Percentiles rank a stretch among this genome's conserved stretches.
phyloP scores from a whole-genome alignment of 345 rosid species.

The Murraya koenigii region DNA sequence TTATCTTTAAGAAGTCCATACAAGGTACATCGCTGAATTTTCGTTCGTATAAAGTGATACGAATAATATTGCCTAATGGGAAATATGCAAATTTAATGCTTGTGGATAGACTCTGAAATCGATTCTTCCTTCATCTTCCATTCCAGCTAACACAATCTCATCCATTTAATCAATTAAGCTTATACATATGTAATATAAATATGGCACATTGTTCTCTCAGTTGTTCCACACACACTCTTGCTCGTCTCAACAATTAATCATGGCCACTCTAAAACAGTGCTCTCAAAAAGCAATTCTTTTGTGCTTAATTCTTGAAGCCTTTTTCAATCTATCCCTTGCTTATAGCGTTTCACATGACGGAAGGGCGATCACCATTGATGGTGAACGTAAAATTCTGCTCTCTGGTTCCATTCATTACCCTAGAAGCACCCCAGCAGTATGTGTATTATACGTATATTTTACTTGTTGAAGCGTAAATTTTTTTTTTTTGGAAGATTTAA shows the following conservation, averaged over 20 bases:
- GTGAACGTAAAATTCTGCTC: constrained; percentile 47
- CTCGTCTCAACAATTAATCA: background rate
- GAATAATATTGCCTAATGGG: background rate
- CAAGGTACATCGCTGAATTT: background rate
- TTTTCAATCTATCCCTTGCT: constrained; percentile 9
- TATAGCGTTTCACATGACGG: constrained; percentile 37
- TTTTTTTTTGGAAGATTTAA: background rate
- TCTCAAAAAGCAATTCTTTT: background rate
- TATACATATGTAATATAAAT: background rate
- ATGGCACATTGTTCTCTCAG: background rate
- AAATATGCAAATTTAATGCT: background rate
- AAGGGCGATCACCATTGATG: constrained; percentile 51
- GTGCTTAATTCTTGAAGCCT: background rate
- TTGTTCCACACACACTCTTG: background rate
- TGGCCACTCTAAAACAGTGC: background rate
- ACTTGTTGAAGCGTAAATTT: background rate
- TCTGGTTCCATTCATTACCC: constrained; percentile 75
- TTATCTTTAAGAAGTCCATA: no score
- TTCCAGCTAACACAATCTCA: background rate
- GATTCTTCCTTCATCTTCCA: background rate
- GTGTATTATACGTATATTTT: constrained; percentile 5
- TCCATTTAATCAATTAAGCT: background rate
- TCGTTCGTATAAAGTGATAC: background rate
- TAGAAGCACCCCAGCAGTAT: constrained; percentile 56
- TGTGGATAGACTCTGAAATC: background rate